phyloP scores from a whole-genome alignment of 2,329 filamentous ascomycete genomes.

The Cladosporium sp. region DNA sequence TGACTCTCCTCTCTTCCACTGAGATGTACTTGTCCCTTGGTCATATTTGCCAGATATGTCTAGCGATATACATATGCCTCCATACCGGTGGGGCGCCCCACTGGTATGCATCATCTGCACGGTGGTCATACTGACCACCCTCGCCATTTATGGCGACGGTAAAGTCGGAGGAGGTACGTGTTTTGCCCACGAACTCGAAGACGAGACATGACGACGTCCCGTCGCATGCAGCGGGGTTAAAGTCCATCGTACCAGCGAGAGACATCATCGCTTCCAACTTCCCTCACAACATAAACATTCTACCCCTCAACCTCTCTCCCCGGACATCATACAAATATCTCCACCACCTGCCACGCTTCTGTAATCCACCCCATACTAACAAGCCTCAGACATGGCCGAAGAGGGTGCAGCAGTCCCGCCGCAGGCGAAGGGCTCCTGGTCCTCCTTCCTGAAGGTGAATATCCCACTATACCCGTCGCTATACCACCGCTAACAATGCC shows the following conservation, averaged over 20 bases:
- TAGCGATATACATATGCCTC: neutral
- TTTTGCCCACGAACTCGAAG: neutral
- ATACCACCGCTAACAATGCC: slow-evolving; percentile 11
- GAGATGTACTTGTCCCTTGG: neutral
- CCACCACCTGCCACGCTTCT: neutral
- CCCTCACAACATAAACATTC: neutral
- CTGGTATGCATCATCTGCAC: neutral
- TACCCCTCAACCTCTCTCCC: neutral
- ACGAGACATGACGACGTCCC: neutral
- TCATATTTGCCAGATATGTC: neutral
- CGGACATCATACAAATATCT: neutral
- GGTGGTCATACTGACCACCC: neutral
- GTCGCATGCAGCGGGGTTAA: neutral
- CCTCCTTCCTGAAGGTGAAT: slow-evolving; percentile 52
- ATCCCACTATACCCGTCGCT: neutral
- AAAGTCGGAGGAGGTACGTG: neutral
- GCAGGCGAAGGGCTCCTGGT: slow-evolving; percentile 51
- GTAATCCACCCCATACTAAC: neutral
- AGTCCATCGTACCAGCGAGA: neutral
- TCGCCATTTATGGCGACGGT: neutral
- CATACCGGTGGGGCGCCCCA: neutral
- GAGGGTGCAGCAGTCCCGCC: slow-evolving; percentile 51
- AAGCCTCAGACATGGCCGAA: slow-evolving; percentile 20
- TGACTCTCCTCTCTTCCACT: neutral
- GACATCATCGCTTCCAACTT: slow-evolving; percentile 3